These are phyloP conservation scores for Gaeumannomyces tritici DNA, from an alignment of 2,329 filamentous ascomycete genomes.

Conservation along the genomic window DNA sequence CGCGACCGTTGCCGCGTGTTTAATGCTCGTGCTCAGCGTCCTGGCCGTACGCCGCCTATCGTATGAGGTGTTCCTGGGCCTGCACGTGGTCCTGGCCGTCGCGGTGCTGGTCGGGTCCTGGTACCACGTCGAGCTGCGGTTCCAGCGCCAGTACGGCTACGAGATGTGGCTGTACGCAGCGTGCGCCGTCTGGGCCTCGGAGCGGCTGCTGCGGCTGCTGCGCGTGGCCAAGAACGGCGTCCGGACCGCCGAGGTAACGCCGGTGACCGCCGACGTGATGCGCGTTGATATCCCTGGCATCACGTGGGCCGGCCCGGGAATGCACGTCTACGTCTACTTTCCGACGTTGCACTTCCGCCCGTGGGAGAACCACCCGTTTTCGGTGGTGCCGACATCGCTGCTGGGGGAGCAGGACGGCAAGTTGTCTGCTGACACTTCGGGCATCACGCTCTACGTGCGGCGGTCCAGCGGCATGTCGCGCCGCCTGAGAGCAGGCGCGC, in stretches of 20 bases:
- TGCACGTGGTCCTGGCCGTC: conserved; percentile 5
- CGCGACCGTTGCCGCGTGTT: background rate
- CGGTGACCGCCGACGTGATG: conserved; percentile 19
- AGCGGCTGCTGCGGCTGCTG: conserved; percentile 29
- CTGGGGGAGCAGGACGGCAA: conserved; percentile 4
- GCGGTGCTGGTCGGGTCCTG: conserved; percentile 6
- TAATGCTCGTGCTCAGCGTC: background rate
- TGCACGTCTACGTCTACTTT: conserved; percentile 38
- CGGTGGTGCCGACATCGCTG: conserved; percentile 21
- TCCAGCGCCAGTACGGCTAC: background rate
- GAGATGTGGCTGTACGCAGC: conserved; percentile 12
- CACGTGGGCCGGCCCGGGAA: conserved; percentile 21
- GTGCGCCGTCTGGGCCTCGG: conserved; percentile 24
- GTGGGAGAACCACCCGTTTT: conserved; percentile 49
- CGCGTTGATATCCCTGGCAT: conserved; percentile 18
- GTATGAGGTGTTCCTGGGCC: conserved; percentile 6
- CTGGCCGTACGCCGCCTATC: background rate
- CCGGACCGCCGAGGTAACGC: conserved; percentile 14
- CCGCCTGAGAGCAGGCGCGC: conserved; percentile 13
- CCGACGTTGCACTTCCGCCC: conserved; percentile 28
- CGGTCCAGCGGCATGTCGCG: conserved; percentile 25
- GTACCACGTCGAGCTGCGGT: conserved; percentile 5
- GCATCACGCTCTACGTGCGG: conserved; percentile 26
- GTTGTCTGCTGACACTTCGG: conserved; percentile 4
- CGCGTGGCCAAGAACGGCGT: conserved; percentile 28